These are phyloP conservation scores for Zygosaccharomyces sapae DNA, from an alignment of 1,139 yeast genomes.

Conservation along the genomic window DNA sequence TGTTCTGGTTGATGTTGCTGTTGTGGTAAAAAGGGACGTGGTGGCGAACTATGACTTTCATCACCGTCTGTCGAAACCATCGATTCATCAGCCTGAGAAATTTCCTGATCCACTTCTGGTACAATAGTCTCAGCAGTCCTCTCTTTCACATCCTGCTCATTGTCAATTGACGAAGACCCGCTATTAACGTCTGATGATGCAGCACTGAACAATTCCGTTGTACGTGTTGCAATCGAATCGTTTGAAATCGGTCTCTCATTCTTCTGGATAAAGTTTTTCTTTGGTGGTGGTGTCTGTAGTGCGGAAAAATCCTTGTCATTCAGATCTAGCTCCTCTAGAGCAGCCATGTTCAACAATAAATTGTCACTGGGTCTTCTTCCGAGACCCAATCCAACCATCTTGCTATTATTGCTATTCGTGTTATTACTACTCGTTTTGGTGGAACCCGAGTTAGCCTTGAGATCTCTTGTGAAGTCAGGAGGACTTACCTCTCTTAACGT, in stretches of 20 bases:
- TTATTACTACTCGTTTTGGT: constrained; percentile 4
- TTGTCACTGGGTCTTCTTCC: constrained; percentile 37
- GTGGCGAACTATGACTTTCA: neutral
- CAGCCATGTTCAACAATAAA: constrained; percentile 22
- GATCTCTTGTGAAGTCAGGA: constrained; percentile 1
- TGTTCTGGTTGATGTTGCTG: neutral
- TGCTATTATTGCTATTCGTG: constrained; percentile 17
- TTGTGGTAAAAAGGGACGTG: neutral
- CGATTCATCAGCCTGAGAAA: constrained; percentile 5
- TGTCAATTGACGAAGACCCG: constrained; percentile 23
- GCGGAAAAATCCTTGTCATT: constrained; percentile 2
- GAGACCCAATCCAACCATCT: constrained; percentile 28
- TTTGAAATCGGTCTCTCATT: constrained; percentile 33
- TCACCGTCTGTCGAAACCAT: constrained; percentile 6
- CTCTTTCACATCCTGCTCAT: constrained; percentile 11
- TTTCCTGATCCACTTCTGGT: neutral
- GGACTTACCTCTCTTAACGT: constrained; percentile 13
- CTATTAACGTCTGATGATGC: constrained; percentile 23
- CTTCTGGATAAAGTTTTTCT: constrained; percentile 20
- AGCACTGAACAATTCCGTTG: constrained; percentile 32
- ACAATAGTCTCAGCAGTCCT: constrained; percentile 5
- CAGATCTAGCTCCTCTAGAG: constrained; percentile 9
- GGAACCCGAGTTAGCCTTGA: neutral
- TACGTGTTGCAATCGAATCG: constrained; percentile 33
- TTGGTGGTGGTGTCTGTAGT: constrained; percentile 23